Evolutionary conservation across 2,329 filamentous ascomycete species (phyloP).

Genomic region (Endocalyx cinctus): DNA sequence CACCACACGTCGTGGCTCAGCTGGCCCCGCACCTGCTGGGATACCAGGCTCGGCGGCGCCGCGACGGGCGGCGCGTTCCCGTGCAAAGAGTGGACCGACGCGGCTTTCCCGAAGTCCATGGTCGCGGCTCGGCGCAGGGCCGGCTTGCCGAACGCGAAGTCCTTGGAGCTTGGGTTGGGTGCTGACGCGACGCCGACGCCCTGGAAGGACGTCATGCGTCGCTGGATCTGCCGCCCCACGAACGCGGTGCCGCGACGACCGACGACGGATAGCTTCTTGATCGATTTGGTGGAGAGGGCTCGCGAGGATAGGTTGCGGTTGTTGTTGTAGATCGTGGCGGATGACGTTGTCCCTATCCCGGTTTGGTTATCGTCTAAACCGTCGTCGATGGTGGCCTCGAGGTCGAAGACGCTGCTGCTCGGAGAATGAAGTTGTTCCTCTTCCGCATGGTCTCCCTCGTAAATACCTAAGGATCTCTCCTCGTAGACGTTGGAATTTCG

Average conservation of each 20-base stretch:
- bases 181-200: constrained; percentile 36
- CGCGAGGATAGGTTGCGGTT: constrained; percentile 14
- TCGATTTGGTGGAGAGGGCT: constrained; percentile 12
- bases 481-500: constrained; percentile 70
- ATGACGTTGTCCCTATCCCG: too few species aligned
- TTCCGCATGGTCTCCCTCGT: constrained; percentile 29
- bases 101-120: constrained; percentile 15
- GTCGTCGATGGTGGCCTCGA: constrained; percentile 17
- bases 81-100: constrained; percentile 16
- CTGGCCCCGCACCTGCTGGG: constrained; percentile 58
- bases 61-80: constrained; percentile 9
- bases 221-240: constrained; percentile 32
- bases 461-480: constrained; percentile 61
- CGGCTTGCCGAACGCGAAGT: too few species aligned
- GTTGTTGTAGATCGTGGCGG: constrained; percentile 2
- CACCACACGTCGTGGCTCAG: constrained; percentile 65
- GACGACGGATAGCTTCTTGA: constrained; percentile 14
- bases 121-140: constrained; percentile 13
- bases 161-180: constrained; percentile 2
- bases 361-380: constrained; percentile 25
- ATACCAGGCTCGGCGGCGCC: constrained; percentile 36
- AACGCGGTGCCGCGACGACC: constrained; percentile 19
- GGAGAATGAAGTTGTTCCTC: constrained; percentile 19
- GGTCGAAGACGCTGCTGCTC: constrained; percentile 24
- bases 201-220: constrained; percentile 34